Base-by-base conservation (phyloP, 2,329 filamentous ascomycete genomes). In the Graphilbum fragrans region DNA sequence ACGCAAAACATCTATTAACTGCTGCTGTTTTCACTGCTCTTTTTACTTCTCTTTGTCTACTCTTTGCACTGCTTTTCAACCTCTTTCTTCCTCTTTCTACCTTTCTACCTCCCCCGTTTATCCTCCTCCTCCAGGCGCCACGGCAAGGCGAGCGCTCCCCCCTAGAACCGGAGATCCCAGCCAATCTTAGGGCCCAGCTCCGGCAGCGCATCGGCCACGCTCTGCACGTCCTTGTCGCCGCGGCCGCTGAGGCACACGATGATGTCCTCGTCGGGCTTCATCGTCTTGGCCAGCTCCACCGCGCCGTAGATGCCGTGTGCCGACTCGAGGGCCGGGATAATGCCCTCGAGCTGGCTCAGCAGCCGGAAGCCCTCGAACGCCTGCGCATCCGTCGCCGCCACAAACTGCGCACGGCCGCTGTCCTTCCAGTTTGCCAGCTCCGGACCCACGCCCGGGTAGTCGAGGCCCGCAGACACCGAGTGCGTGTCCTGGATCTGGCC, bases 191-290 rank as follows among this genome's bases (percentile, higher is more conserved):
- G 92, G 0, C 92, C 90, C 47, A 98, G 62, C 51, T 73, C 83
- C 17, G 90, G 90, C 56, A 98, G 65, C 64, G 94, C 86, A 56
- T 98, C 92, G 1, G 92, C 92, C 39, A 98, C 90, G 55, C 86
- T 94, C 74, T 98, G 88, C 45, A 98, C 92, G 57, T 98, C 92
- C 77, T 98, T 98, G 64, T 98, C 92, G 48, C 92, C 92, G 52
- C 92, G 72, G 9, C 92, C 92, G 56, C 84, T 93, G 31, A 98
- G 61, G 64, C 90, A 96, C 48, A 98, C 88, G 45, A 98, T 90
- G 22, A 98, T 66, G 55, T 96, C 87, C 64, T 95, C 67, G 40
- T 76, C 87, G 66, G 87, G 85, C 50, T 73, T 72, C 86, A 95
- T 88, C 44, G 80, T 86, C 77, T 94, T 95, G 47, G 90, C 90